Evolutionary conservation across 331 rosid genomes (phyloP).

Genomic region (Malus hybrid): DNA sequence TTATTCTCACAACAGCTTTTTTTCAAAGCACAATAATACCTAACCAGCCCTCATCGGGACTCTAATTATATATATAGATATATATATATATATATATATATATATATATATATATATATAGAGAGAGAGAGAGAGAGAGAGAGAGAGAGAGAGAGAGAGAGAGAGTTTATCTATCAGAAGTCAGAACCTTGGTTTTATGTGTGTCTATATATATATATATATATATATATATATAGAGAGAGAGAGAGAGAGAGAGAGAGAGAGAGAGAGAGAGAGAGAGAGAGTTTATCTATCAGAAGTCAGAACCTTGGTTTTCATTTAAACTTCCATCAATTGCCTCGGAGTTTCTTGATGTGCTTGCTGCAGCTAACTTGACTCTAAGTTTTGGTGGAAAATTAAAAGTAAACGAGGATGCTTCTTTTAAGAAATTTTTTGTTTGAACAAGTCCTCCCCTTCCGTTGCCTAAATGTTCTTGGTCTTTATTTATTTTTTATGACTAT

Average conservation of each 20-base stretch:
- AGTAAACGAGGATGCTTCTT: background rate
- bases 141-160: no score
- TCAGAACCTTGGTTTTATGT: no score
- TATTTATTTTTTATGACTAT: background rate
- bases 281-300: no score
- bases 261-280: no score
- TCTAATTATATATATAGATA: accelerated
- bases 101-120: background rate
- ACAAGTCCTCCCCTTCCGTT: background rate
- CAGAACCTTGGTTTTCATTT: background rate
- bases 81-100: background rate
- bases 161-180: no score
- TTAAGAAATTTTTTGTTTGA: background rate
- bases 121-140: no score
- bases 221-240: background rate
- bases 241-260: no score
- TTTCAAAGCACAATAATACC: no score
- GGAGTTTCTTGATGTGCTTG: background rate
- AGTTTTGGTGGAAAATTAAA: background rate
- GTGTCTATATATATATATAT: background rate
- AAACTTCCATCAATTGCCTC: background rate
- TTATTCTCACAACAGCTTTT: background rate
- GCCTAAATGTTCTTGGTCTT: background rate
- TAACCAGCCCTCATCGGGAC: no score
- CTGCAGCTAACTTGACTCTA: background rate